Percentiles rank a stretch among this genome's conserved stretches.
Conservation (phyloP, 2,329 filamentous ascomycete genomes). For the Davidsoniella eucalypti region DNA sequence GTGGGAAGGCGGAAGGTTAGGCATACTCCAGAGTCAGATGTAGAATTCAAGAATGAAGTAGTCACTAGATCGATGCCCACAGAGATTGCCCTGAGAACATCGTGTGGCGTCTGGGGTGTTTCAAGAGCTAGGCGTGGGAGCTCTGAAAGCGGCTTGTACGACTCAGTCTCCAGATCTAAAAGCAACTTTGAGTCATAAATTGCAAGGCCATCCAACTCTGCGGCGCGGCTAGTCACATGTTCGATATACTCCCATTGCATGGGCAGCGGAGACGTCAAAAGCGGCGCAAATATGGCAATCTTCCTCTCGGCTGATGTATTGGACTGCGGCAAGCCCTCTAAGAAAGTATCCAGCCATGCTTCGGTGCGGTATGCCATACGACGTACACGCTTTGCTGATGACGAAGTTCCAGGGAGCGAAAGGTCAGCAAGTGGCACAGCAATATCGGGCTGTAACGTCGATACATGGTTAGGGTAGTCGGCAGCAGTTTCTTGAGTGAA, state of each 20-base stretch:
- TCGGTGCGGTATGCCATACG: slow-evolving; percentile 82
- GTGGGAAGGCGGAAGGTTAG: slow-evolving; percentile 61
- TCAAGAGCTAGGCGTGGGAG: slow-evolving; percentile 65
- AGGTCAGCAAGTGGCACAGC: slow-evolving; percentile 65
- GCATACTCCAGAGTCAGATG: slow-evolving; percentile 74
- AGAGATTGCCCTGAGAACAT: slow-evolving; percentile 57
- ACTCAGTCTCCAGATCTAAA: slow-evolving; percentile 34
- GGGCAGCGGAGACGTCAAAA: slow-evolving; percentile 59
- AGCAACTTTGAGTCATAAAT: slow-evolving; percentile 61
- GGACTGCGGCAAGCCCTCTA: slow-evolving; percentile 24
- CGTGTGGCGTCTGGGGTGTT: slow-evolving; percentile 52
- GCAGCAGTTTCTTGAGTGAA: slow-evolving; percentile 54
- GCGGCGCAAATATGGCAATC: slow-evolving; percentile 41
- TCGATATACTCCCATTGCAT: slow-evolving; percentile 69
- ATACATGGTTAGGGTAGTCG: slow-evolving; percentile 50
- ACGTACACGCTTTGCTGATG: slow-evolving; percentile 46
- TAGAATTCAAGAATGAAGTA: slow-evolving; percentile 54
- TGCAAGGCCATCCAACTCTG: slow-evolving; percentile 50
- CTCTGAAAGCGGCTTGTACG: slow-evolving; percentile 30
- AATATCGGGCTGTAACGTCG: slow-evolving; percentile 61
- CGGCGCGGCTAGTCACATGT: slow-evolving; percentile 45
- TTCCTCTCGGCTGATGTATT: slow-evolving; percentile 15
- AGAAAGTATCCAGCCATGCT: slow-evolving; percentile 58
- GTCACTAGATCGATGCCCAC: slow-evolving; percentile 69
- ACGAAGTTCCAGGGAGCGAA: slow-evolving; percentile 33